These are phyloP conservation scores for Aspergillus cristatus DNA, from an alignment of 495 filamentous ascomycete species.

Conservation along the genomic window DNA sequence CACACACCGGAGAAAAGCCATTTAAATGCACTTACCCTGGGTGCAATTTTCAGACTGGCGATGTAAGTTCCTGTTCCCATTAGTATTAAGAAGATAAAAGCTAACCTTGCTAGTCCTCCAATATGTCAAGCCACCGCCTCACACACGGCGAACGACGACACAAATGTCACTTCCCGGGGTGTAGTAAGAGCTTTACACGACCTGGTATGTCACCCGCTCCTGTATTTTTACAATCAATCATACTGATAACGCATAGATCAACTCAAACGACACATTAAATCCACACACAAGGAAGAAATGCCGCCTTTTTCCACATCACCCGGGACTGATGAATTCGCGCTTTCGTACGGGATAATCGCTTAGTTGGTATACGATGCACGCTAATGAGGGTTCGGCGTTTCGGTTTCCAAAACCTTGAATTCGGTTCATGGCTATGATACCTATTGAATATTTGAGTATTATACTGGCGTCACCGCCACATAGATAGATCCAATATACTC, in stretches of 20 bases:
- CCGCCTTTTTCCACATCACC: conserved; percentile 17
- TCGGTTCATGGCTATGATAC: no score
- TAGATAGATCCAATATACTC: no score
- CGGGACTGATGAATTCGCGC: conserved; percentile 17
- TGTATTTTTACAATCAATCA: not conserved
- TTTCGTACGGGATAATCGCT: conserved; percentile 19
- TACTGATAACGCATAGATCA: conserved; percentile 23
- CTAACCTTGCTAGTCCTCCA: conserved; percentile 27
- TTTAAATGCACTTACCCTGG: conserved; percentile 42
- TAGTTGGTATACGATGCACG: not conserved
- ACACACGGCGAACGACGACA: conserved; percentile 41
- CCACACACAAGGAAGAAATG: conserved; percentile 32
- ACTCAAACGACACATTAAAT: conserved; percentile 37
- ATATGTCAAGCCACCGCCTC: conserved; percentile 41
- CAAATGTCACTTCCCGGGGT: conserved; percentile 33
- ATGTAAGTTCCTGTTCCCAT: conserved; percentile 21
- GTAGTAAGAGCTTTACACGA: conserved; percentile 40
- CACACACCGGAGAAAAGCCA: conserved; percentile 43
- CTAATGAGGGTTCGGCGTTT: not conserved
- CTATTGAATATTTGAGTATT: no score
- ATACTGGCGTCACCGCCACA: no score
- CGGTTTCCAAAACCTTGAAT: no score
- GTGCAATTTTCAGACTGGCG: conserved; percentile 38
- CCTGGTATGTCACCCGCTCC: conserved; percentile 32
- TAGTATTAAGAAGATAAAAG: no score